Base-by-base conservation (phyloP, 2,329 filamentous ascomycete genomes). In the Epichloe gansuensis region DNA sequence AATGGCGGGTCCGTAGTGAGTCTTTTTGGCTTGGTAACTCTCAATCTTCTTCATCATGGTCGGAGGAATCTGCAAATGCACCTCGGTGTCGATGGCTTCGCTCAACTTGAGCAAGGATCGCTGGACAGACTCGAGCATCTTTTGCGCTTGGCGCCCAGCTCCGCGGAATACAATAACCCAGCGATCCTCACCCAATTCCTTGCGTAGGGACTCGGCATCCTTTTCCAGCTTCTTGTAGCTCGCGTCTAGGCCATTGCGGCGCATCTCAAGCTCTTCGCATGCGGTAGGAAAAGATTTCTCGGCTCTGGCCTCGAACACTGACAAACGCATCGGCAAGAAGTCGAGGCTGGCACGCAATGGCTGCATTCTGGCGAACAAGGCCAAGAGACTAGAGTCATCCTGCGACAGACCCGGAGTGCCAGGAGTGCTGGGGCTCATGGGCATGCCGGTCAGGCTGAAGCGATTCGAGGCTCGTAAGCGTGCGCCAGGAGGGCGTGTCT, bases 121-220 rank as follows among this genome's bases (percentile, higher is more conserved):
- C 64, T 94, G 88, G 23, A 97, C 88, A 3, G 91, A 96, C 60
- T 95, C 89, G 64, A 89, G 91, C 90, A 98, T 95, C 72, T 95
- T 95, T 60, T 93, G 82, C 4, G 93, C 91, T 68, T 96, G 90
- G 53, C 86, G 80, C 13, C 90, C 91, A 15, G 93, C 93, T 58
- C 93, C 91, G 53, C 91, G 82, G 72, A 98, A 98, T 38, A 97
- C 91, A 51, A 94, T 78, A 44, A 98, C 84, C 93, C 93, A 98
- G 53, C 90, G 84, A 64, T 98, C 93, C 66, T 98, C 93, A 31
- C 90, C 90, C 4, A 98, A 75, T 66, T 98, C 93, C 65, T 90
- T 86, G 57, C 91, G 80, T 46, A 98, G 69, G 1, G 87, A 86
- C 63, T 97, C 91, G 9, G 91, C 91, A 65, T 98, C 93, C 56